These are phyloP conservation scores for Prunus armeniaca DNA, from an alignment of 306 rosid species.

Conservation along the genomic window DNA sequence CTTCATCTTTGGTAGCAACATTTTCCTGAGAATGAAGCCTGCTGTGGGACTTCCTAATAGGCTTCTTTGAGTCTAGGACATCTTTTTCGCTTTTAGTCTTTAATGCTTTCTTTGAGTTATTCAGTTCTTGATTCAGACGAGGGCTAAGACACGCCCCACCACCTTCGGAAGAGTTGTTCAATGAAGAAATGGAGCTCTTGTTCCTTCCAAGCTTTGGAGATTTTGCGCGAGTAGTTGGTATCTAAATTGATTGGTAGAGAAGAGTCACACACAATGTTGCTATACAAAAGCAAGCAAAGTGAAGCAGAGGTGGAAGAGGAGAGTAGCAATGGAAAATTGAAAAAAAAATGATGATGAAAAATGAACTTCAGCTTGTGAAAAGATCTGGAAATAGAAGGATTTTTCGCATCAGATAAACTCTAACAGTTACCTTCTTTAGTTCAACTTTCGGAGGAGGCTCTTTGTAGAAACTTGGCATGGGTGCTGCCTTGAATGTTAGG, in stretches of 20 bases:
- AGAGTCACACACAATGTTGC: slow-evolving; percentile 8
- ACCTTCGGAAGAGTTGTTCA: slow-evolving; percentile 44
- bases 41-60: slow-evolving; percentile 44
- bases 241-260: slow-evolving; percentile 38
- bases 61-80: slow-evolving; percentile 47
- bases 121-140: slow-evolving; percentile 42
- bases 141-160: slow-evolving; percentile 47
- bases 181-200: slow-evolving; percentile 40
- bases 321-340: too few relatives aligned
- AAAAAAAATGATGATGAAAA: neutral
- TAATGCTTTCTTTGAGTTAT: slow-evolving; percentile 37
- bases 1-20: slow-evolving; percentile 34
- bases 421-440: slow-evolving; percentile 67
- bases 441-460: slow-evolving; percentile 90
- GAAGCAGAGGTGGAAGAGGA: neutral
- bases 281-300: neutral
- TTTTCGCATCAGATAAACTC: neutral
- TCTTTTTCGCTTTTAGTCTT: slow-evolving; percentile 39
- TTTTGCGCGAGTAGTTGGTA: slow-evolving; percentile 85
- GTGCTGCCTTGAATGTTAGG: slow-evolving; percentile 80
- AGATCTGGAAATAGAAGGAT: neutral
- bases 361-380: neutral
- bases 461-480: slow-evolving; percentile 92
- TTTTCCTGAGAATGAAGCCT: slow-evolving; percentile 45
- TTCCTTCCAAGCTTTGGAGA: slow-evolving; percentile 93